Base-by-base conservation (phyloP, 2,329 filamentous ascomycete species). In the Byssochlamys sp. region DNA sequence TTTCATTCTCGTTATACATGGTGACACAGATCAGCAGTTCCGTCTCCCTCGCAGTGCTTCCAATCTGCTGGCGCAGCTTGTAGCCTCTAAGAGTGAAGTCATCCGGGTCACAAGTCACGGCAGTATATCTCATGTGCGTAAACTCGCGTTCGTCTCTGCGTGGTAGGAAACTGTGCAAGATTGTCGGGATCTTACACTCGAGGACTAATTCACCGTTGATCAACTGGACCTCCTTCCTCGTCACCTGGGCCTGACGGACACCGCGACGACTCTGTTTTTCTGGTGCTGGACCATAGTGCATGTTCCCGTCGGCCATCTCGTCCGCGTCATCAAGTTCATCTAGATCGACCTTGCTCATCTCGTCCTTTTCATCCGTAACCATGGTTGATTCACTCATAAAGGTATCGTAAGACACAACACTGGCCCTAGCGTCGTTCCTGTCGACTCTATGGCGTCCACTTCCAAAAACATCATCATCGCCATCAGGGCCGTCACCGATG, bases 1-100 rank as follows among this genome's bases (percentile, higher is more conserved):
- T 90, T 70, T 97, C 94, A 74, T 96, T 89, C 75, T 99, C 94
- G 74, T 99, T 99, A 78, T 96, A 97, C 94, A 97, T 97, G 66
- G 94, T 99, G 60, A 99, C 80, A 71, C 91, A 96, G 66, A 99
- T 95, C 71, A 97, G 94, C 6, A 99, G 78, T 74, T 99, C 94
- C 0, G 92, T 97, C 73, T 97, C 91, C 61, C 94, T 85, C 28
- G 86, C 79, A 0, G 89, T 95, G 58, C 79, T 82, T 52, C 91
- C 91, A 60, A 96, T 90, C 68, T 89, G 90, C 73, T 97, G 94
- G 56, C 94, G 88, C 67, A 99, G 77, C 69, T 95, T 94, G 78
- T 96, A 99, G 1, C 91, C 92, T 61, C 87, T 84, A 6, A 86
- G 81, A 2, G 91, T 88, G 67, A 95, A 97, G 70, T 97, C 91